Base-by-base conservation (phyloP, 2,329 filamentous ascomycete genomes). In the Scleromitrula shiraiana region DNA sequence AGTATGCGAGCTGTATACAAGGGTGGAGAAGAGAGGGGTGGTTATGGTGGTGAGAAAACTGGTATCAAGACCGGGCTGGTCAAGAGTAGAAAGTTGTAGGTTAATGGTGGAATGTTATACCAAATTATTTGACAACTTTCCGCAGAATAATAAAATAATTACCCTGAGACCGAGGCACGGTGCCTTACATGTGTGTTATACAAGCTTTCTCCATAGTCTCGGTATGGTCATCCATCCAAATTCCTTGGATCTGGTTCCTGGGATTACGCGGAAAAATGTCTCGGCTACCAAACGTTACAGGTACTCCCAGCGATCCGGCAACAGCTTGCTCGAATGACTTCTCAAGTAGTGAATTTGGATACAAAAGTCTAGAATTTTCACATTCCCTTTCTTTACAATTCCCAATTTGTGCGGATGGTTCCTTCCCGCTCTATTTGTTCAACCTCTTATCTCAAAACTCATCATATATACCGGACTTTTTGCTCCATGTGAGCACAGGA, bases 21-120 rank as follows among this genome's bases (percentile, higher is more conserved):
- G 68, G 88, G 88, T 57, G 86, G 88, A 53, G 82, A 94, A 70
- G 82, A 86, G 58, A 80, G 79, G 62, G 85, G 88, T 62, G 85
- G 89, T 46, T 98, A 98, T 71, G 80, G 80, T 56, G 93, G 93
- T 70, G 93, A 97, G 68, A 70, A 85, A 70, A 93, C 90, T 35
- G 93, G 93, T 80, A 95, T 98, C 71, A 97, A 96, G 75, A 86
- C 83, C 59, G 85, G 86, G 17, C 70, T 98, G 67, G 82, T 97
- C 61, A 95, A 93, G 80, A 95, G 88, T 76, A 78, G 87, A 63
- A 97, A 93, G 74, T 73, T 98, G 26, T 49, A 50, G 38, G 30
- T 30, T 53, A 37, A 26, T 35, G 23, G 27, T 22, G 30, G 30
- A 33, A 17, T 17, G 22, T 41, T 19, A 9, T 35, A 47, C 42